These are phyloP conservation scores for Penicillium macrosclerotiorum DNA, from an alignment of 495 filamentous ascomycete genomes.

Conservation along the genomic window DNA sequence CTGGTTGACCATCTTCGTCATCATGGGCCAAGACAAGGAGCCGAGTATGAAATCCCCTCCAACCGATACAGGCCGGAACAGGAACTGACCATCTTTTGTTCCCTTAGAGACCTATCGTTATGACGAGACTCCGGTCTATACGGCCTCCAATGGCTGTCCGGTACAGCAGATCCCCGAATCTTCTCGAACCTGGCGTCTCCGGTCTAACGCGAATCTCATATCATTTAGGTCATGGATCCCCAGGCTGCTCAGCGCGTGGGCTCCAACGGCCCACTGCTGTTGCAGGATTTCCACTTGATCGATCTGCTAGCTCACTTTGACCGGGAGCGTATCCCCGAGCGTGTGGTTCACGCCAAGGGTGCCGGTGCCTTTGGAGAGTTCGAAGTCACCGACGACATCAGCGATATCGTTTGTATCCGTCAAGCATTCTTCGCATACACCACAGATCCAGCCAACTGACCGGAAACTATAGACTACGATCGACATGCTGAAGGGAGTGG, in stretches of 20 bases:
- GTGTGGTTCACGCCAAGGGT: constrained; percentile 80
- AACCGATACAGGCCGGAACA: neutral
- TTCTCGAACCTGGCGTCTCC: neutral
- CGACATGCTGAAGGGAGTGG: constrained; percentile 60
- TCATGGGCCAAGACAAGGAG: constrained; percentile 38
- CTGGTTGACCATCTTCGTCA: no score
- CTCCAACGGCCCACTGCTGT: constrained; percentile 59
- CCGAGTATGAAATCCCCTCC: constrained; percentile 23
- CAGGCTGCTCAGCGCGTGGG: constrained; percentile 59
- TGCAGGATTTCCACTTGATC: constrained; percentile 63
- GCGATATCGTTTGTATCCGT: constrained; percentile 40
- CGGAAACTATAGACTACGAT: constrained; percentile 24
- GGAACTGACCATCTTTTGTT: neutral
- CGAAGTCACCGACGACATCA: constrained; percentile 65
- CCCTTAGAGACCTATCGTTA: constrained; percentile 50
- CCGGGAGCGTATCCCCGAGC: constrained; percentile 65
- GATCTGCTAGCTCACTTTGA: constrained; percentile 70
- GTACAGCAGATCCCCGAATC: constrained; percentile 19
- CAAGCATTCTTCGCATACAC: neutral
- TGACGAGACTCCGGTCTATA: constrained; percentile 55
- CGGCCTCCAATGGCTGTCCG: constrained; percentile 34
- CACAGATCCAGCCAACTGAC: no score
- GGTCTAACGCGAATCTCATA: constrained; percentile 9
- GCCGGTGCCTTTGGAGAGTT: constrained; percentile 77
- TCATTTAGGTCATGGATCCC: constrained; percentile 50